Percentiles rank a stretch among this genome's conserved stretches.
Conservation (phyloP, 768 basidiomycete species). For the Amanita rubescens region DNA sequence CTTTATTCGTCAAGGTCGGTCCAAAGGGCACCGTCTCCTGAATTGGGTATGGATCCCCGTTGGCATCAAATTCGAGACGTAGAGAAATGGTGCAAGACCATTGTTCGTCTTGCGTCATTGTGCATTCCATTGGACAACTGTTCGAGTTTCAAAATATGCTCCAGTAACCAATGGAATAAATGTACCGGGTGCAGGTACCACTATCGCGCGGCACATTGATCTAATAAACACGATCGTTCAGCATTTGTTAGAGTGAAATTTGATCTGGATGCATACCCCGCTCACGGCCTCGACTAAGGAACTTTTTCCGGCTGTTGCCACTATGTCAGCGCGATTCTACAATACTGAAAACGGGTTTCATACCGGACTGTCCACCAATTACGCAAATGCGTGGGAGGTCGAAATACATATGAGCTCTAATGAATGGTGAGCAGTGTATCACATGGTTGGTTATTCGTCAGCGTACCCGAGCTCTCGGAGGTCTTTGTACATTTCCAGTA, state of each 20-base stretch:
- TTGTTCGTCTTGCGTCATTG: constrained; percentile 30
- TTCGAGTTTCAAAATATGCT: neutral
- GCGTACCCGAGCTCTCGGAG: constrained; percentile 34
- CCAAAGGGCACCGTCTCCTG: constrained; percentile 31
- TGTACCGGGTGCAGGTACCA: constrained; percentile 51
- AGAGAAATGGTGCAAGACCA: constrained; percentile 43
- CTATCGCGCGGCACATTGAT: constrained; percentile 56
- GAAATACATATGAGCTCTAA: constrained; percentile 30
- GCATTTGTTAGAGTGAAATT: neutral
- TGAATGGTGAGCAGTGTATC: neutral
- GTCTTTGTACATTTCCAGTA: constrained; percentile 31
- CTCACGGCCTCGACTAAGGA: constrained; percentile 52
- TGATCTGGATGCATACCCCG: constrained; percentile 26
- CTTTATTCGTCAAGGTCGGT: constrained; percentile 28
- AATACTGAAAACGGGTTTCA: constrained; percentile 6
- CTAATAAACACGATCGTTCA: constrained; percentile 23
- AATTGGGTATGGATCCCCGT: constrained; percentile 18
- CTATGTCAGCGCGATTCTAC: neutral
- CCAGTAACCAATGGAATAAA: neutral
- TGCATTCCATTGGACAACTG: constrained; percentile 50
- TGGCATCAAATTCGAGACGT: constrained; percentile 9
- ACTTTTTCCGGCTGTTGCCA: constrained; percentile 45
- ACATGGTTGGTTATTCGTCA: neutral
- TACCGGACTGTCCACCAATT: constrained; percentile 51
- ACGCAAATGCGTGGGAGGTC: constrained; percentile 47